These are phyloP conservation scores for Malus sylvestris DNA, from an alignment of 306 rosid species.

Conservation along the genomic window DNA sequence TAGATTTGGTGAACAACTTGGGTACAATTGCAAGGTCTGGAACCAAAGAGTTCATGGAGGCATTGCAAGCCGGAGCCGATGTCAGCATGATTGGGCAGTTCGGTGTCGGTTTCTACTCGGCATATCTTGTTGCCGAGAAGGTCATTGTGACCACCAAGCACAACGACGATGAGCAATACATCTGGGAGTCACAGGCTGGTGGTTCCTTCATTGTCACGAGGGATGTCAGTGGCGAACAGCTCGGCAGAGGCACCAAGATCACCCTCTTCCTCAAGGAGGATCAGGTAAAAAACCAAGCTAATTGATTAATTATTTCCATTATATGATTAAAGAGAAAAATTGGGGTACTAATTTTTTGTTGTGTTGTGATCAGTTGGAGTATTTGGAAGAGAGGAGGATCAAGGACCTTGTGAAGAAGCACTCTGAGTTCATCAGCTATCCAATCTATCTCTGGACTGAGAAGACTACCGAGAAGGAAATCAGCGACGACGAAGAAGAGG, in stretches of 20 bases:
- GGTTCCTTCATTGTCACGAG: slow-evolving; percentile 64
- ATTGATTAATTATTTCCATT: background rate
- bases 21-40: slow-evolving; percentile 72
- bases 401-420: slow-evolving; percentile 76
- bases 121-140: slow-evolving; percentile 55
- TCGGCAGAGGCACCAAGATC: slow-evolving; percentile 69
- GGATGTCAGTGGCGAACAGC: slow-evolving; percentile 54
- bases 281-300: slow-evolving; percentile 29
- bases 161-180: slow-evolving; percentile 63
- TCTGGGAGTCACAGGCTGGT: slow-evolving; percentile 74
- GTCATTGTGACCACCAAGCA: slow-evolving; percentile 62
- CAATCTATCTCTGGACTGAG: slow-evolving; percentile 61
- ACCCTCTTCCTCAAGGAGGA: slow-evolving; percentile 71
- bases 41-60: slow-evolving; percentile 76
- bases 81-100: slow-evolving; percentile 78
- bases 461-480: slow-evolving; percentile 64
- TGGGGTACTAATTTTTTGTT: background rate
- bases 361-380: slow-evolving; percentile 39
- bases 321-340: background rate
- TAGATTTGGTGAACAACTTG: slow-evolving; percentile 71
- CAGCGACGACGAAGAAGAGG: slow-evolving; percentile 66
- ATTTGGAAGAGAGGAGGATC: slow-evolving; percentile 59
- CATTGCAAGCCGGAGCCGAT: slow-evolving; percentile 65
- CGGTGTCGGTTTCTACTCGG: slow-evolving; percentile 69
- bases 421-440: slow-evolving; percentile 65